A percentile compares a stretch with the other conserved stretches of the same genome.
These are phyloP conservation scores for Mollisia scopiformis DNA, from an alignment of 2,329 filamentous ascomycete genomes.

Conservation along the genomic window DNA sequence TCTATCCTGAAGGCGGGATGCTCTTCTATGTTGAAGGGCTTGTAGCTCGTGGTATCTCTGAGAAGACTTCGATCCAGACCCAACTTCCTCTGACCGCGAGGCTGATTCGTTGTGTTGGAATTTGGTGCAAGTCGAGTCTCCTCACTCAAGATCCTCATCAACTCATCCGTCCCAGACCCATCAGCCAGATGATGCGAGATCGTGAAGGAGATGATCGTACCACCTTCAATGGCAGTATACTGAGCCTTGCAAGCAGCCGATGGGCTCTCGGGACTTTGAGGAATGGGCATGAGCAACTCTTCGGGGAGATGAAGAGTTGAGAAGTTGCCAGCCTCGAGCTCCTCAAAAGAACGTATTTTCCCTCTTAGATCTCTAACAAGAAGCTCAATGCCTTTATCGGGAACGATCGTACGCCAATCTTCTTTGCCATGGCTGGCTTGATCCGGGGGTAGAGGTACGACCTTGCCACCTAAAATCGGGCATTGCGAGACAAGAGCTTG, in stretches of 20 bases:
- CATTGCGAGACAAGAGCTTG: conserved; percentile 19
- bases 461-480: conserved; percentile 16
- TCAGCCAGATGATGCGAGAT: conserved; percentile 19
- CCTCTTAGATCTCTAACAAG: conserved; percentile 13
- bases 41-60: conserved; percentile 14
- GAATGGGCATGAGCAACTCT: conserved; percentile 15
- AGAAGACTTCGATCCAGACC: conserved; percentile 11
- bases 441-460: conserved; percentile 3
- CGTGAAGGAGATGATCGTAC: conserved; percentile 13
- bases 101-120: not conserved
- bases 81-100: not conserved
- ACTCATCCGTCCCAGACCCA: conserved; percentile 14
- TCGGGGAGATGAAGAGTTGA: conserved; percentile 8
- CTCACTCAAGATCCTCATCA: conserved; percentile 15
- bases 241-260: conserved; percentile 19
- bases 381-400: conserved; percentile 14
- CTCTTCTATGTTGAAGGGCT: conserved; percentile 17
- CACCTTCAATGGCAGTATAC: conserved; percentile 17
- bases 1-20: conserved; percentile 13
- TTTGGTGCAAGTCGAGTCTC: conserved; percentile 8
- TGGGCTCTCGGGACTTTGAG: conserved; percentile 6
- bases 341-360: conserved; percentile 11
- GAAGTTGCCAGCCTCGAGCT: conserved; percentile 13
- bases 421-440: not conserved
- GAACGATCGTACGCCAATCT: conserved; percentile 19